phyloP scores from a whole-genome alignment of 345 rosid species.

The Hevea brasiliensis region DNA sequence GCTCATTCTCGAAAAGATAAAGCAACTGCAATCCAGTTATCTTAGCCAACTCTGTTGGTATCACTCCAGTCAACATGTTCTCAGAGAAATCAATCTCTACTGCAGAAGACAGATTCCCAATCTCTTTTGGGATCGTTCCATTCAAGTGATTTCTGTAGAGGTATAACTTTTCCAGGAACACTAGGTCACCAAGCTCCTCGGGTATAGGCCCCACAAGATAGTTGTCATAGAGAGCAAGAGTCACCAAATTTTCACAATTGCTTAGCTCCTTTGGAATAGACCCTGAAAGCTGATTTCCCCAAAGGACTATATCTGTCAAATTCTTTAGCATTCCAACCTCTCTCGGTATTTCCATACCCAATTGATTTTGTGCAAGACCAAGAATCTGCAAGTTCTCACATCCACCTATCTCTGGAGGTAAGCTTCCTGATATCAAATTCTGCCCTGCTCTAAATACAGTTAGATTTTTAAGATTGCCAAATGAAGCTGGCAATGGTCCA shows the following conservation, averaged over 20 bases:
- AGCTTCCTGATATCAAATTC: conserved; percentile 78
- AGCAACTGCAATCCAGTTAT: conserved; percentile 65
- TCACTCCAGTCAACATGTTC: conserved; percentile 63
- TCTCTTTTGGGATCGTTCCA: conserved; percentile 73
- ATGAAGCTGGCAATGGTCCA: conserved; percentile 62
- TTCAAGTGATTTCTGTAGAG: conserved; percentile 68
- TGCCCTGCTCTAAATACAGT: conserved; percentile 72
- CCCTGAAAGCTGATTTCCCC: conserved; percentile 79
- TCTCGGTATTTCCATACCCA: conserved; percentile 62
- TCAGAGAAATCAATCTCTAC: conserved; percentile 82
- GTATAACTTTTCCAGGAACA: conserved; percentile 47
- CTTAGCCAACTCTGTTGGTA: conserved; percentile 65
- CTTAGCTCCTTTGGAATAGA: conserved; percentile 64
- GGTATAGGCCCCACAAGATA: conserved; percentile 68
- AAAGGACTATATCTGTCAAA: conserved; percentile 62
- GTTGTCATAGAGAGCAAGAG: conserved; percentile 79
- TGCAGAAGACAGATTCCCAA: conserved; percentile 71
- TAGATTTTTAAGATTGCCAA: conserved; percentile 63
- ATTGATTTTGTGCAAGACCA: conserved; percentile 82
- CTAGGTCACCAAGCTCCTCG: conserved; percentile 56
- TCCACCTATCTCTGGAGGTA: conserved; percentile 68
- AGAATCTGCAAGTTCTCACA: conserved; percentile 64
- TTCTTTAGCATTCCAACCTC: conserved; percentile 68
- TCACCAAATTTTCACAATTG: conserved; percentile 59
- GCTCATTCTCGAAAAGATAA: conserved; percentile 74